Evolutionary conservation across 2,329 filamentous ascomycete species (phyloP).

Genomic region (Fusarium verticillioides): DNA sequence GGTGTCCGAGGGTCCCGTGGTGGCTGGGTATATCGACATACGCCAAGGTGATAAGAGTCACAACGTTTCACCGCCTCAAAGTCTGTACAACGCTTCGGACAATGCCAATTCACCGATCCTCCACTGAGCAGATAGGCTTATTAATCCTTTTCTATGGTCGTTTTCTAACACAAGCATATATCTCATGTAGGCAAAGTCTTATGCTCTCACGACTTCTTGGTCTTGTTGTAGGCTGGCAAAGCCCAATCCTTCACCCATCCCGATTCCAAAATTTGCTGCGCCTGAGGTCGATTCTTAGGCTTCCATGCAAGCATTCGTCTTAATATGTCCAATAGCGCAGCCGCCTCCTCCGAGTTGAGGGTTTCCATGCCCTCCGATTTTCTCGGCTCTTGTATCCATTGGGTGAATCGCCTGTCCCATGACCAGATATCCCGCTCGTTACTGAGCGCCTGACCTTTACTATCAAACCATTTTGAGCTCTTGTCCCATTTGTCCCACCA

Average conservation of each 20-base stretch:
- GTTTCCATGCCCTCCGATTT: background rate
- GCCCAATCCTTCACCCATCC: constrained; percentile 34
- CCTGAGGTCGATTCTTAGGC: constrained; percentile 5
- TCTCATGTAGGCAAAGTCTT: background rate
- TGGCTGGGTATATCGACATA: background rate
- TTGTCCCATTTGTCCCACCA: constrained; percentile 41
- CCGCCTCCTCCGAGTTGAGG: constrained; percentile 1
- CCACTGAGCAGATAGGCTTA: background rate
- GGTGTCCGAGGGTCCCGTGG: background rate
- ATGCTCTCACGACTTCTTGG: background rate
- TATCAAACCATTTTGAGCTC: constrained; percentile 34
- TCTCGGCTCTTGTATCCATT: constrained; percentile 19
- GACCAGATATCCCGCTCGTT: constrained; percentile 7
- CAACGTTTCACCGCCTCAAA: background rate
- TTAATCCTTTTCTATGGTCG: background rate
- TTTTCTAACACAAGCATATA: background rate
- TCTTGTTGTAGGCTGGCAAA: constrained; percentile 9
- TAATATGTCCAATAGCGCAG: constrained; percentile 8
- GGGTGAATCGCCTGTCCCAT: constrained; percentile 18
- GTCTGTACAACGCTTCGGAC: background rate
- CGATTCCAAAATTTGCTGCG: constrained; percentile 11
- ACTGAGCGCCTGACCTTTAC: constrained; percentile 16
- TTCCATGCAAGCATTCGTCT: constrained; percentile 23
- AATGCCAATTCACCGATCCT: background rate
- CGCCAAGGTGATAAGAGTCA: background rate